Base-by-base conservation (phyloP, 768 basidiomycete species). In the Amanita jacksonii region DNA sequence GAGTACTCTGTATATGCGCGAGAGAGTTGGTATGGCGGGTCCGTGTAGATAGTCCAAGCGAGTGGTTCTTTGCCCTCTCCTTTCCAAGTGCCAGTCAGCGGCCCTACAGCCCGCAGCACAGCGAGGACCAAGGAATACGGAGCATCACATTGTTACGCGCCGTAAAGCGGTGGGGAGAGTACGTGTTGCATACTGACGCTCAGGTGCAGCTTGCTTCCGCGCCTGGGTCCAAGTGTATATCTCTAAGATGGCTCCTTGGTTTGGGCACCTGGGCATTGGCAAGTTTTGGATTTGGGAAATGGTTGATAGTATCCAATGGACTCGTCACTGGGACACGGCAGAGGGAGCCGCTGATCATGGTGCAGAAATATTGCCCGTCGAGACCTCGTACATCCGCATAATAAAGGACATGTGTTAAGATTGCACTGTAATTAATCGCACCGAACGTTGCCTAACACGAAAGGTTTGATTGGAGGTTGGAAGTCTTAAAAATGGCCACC, bases 231-330 rank as follows among this genome's bases (percentile, higher is more conserved):
- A 88, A 61, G 57, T 86, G 85, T 45, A 84, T 67, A 54, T 87
- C 85, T 1, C 81, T 84, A 13, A 88, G 45, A 55, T 87, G 85
- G 10, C 83, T 82, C 33, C 76, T 82, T 12, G 72, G 70, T 57
- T 70, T 81, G 0, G 68, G 67, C 7, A 65, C 48, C n/a, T 81
- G 81, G 9, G 79, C 68, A 3, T 78, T 77, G 22, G 71, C 69
- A 1, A 85, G 85, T 56, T 87, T 88, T 2, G 83, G 81, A 57
- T 84, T 87, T 22, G 73, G 65, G 60, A 87, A 88, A 79, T 83
- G 87, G 9, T 62, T 63, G 1, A 73, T 78, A 27, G 79, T 54
- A 53, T 88, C 72, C 50, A 88, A 65, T 3, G 79, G 68, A 5
- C 76, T 60, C 1, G 81, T 72, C 0, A 73, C 66, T 7, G 81